A percentile compares a stretch with the other conserved stretches of the same genome.
These are phyloP conservation scores for Aspergillus thermomutatus DNA, from an alignment of 2,329 filamentous ascomycete genomes.

Conservation along the genomic window DNA sequence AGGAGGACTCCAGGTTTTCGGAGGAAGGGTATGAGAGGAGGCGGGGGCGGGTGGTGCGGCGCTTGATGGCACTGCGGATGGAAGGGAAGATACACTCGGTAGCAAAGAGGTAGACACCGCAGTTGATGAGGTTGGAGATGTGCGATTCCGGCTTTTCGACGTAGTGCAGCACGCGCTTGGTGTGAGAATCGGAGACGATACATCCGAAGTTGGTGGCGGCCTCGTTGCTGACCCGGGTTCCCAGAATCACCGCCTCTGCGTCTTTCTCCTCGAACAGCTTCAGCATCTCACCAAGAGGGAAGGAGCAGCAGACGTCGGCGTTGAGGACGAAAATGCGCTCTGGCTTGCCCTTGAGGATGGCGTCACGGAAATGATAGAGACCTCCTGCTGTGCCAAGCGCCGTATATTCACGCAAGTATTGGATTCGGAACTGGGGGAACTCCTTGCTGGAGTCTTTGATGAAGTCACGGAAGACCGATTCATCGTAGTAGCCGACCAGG, in stretches of 20 bases:
- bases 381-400: conserved; percentile 93
- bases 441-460: conserved; percentile 85
- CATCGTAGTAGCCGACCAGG: conserved; percentile 98
- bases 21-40: conserved; percentile 93
- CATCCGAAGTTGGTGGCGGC: conserved; percentile 95
- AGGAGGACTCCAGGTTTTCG: conserved; percentile 78
- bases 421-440: conserved; percentile 84
- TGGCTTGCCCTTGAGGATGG: conserved; percentile 91
- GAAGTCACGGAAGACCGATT: conserved; percentile 94
- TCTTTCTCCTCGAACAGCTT: conserved; percentile 91
- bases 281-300: conserved; percentile 94
- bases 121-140: conserved; percentile 98
- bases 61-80: conserved; percentile 92
- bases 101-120: conserved; percentile 95
- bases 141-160: conserved; percentile 98
- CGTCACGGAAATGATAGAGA: conserved; percentile 98
- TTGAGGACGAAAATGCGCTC: conserved; percentile 97
- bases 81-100: conserved; percentile 95
- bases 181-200: conserved; percentile 92
- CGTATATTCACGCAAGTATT: conserved; percentile 96
- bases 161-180: conserved; percentile 94
- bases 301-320: conserved; percentile 97
- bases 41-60: conserved; percentile 84
- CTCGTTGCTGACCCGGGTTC: conserved; percentile 85
- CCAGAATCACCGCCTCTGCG: conserved; percentile 92